Base-by-base conservation (phyloP, 2,329 filamentous ascomycete species). In the Aspergillus udagawae region DNA sequence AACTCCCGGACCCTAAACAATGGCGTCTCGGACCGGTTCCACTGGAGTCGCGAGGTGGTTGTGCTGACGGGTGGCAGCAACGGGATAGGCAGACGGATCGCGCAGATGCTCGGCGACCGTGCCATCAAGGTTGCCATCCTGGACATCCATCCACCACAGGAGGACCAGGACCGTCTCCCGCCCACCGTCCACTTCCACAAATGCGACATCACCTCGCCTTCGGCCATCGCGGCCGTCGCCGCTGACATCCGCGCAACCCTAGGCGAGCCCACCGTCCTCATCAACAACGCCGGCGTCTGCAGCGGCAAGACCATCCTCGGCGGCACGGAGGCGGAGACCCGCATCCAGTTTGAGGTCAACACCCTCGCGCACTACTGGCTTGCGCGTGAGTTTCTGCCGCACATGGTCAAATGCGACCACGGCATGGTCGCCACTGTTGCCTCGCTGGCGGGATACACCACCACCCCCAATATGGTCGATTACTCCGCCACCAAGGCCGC, bases 391-490 rank as follows among this genome's bases (percentile, higher is more conserved):
- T 91, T 91, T 72, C 75, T 92, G 1, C 88, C 88, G 0, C 69
- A 75, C 62, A 88, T 92, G 81, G 73, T 87, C 52, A 68, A 73
- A 7, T 68, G 68, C 12, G 85, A 90, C 74, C 88, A 91, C 74
- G 88, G 89, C 58, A 89, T 89, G 80, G 71, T 91, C 44, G 86
- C 91, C 23, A 91, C 86, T 0, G 81, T 91, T 23, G 84, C 88
- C 14, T 86, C 82, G 1, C 78, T 84, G 51, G 86, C 87, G 0
- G 81, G 82, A 12, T 89, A 83, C 73, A 63, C 85, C 7, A 77
- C 82, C 1, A 80, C 84, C 0, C 83, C 87, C 3, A 81, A 81
- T 63, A 82, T 90, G 79, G 82, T 86, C 41, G 87, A 90, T 73
- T 91, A 91, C 73, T 78, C 80, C 1, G 80, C 84, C 7, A 83